Conservation (phyloP, 805 yeast genomes). For the Brettanomyces sp. region DNA sequence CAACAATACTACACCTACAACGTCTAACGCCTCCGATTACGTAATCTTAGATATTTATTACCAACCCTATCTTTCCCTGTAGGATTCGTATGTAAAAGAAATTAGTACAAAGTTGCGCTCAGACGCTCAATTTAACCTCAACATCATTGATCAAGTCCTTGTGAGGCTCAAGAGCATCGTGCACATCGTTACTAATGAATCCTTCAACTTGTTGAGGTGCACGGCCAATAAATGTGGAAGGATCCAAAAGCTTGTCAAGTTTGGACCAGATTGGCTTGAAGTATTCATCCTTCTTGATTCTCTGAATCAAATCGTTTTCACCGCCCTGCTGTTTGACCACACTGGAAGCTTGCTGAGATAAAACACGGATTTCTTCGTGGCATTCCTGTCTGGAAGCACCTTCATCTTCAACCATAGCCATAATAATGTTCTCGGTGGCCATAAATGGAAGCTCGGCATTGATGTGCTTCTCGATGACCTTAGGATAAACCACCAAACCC, state of each 20-base stretch:
- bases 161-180: constrained; percentile 68
- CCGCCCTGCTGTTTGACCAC: constrained; percentile 98
- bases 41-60: too few relatives aligned
- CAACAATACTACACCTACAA: too few relatives aligned
- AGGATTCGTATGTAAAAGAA: too few relatives aligned
- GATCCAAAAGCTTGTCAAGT: constrained; percentile 74
- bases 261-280: constrained; percentile 85
- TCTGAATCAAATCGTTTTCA: constrained; percentile 90
- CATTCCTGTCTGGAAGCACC: constrained; percentile 98
- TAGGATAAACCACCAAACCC: constrained; percentile 96
- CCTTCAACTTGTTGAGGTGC: constrained; percentile 97
- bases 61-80: too few relatives aligned
- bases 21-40: too few relatives aligned
- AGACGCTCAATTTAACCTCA: constrained; percentile 75
- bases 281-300: constrained; percentile 68
- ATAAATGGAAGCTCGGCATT: constrained; percentile 92
- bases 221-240: constrained; percentile 93
- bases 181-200: constrained; percentile 78
- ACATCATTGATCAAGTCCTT: constrained; percentile 49
- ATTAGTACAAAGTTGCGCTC: constrained; percentile 9
- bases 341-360: constrained; percentile 94
- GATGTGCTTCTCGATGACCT: constrained; percentile 96
- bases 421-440: constrained; percentile 98
- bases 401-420: constrained; percentile 94
- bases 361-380: constrained; percentile 93